phyloP scores from a whole-genome alignment of 2,329 filamentous ascomycete species.

The Dothistroma pini region DNA sequence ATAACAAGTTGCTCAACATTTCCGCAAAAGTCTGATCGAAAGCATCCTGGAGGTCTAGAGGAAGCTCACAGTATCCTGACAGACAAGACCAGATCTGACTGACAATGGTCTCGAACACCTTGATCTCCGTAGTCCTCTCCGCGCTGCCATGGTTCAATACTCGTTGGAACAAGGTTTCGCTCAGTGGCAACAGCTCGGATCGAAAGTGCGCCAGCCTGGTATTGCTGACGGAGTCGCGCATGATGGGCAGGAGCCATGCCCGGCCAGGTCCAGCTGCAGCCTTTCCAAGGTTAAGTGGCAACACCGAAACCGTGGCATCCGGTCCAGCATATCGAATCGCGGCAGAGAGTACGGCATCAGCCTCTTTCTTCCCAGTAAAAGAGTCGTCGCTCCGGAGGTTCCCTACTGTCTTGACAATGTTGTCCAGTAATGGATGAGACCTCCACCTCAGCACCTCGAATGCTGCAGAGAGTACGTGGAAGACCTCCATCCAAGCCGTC shows the following conservation, averaged over 20 bases:
- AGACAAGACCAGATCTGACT: conserved; percentile 93
- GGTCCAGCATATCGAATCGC: conserved; percentile 89
- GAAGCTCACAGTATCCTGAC: conserved; percentile 91
- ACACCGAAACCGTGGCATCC: conserved; percentile 71
- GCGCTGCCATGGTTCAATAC: conserved; percentile 76
- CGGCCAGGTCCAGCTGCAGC: conserved; percentile 74
- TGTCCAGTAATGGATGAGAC: conserved; percentile 71
- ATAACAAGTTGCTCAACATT: conserved; percentile 83
- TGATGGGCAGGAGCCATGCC: conserved; percentile 90
- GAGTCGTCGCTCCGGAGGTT: conserved; percentile 83
- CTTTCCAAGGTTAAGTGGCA: conserved; percentile 79
- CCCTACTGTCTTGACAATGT: conserved; percentile 73
- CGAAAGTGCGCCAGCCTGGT: conserved; percentile 83
- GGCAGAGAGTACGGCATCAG: conserved; percentile 82
- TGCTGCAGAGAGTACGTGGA: conserved; percentile 80
- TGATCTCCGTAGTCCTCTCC: conserved; percentile 92
- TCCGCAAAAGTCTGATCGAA: conserved; percentile 91
- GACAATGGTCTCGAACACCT: conserved; percentile 95
- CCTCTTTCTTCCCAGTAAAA: conserved; percentile 91
- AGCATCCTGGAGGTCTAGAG: conserved; percentile 62
- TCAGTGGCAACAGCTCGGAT: conserved; percentile 80
- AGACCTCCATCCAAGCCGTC: conserved; percentile 90
- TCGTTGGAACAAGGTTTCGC: conserved; percentile 82
- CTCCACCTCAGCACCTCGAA: conserved; percentile 86
- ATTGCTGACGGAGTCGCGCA: conserved; percentile 86